These are phyloP conservation scores for Geum urbanum DNA, from an alignment of 306 rosid genomes.

Conservation along the genomic window DNA sequence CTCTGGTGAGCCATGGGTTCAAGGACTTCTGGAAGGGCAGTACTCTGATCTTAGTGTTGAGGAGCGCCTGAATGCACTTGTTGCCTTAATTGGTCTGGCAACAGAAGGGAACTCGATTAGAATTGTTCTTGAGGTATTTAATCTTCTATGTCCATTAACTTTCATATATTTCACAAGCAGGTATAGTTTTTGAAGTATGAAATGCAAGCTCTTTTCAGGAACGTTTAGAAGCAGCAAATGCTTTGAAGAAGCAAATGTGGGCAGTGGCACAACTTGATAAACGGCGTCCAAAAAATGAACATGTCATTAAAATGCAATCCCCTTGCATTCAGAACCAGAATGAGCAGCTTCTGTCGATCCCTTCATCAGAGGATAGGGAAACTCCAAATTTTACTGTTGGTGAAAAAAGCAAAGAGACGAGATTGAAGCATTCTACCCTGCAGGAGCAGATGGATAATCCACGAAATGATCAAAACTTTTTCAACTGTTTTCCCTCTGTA, in stretches of 20 bases:
- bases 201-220: constrained; percentile 47
- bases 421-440: constrained; percentile 23
- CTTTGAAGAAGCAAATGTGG: constrained; percentile 75
- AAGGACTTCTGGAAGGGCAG: constrained; percentile 69
- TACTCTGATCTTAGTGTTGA: constrained; percentile 74
- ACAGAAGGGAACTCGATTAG: constrained; percentile 71
- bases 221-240: constrained; percentile 76
- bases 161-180: constrained; percentile 2
- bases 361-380: constrained; percentile 35
- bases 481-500: constrained; percentile 37
- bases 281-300: constrained; percentile 58
- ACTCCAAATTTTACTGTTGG: constrained; percentile 31
- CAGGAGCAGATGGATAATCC: constrained; percentile 33
- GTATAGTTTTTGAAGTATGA: constrained; percentile 15
- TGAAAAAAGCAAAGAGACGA: constrained; percentile 31
- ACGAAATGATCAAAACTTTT: constrained; percentile 28
- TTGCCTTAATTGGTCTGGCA: constrained; percentile 56
- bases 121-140: constrained; percentile 55
- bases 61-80: constrained; percentile 70
- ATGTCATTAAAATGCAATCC: constrained; percentile 33
- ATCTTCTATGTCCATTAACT: constrained; percentile 6
- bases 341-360: constrained; percentile 31
- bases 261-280: constrained; percentile 65
- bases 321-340: constrained; percentile 33
- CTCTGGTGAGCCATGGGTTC: constrained; percentile 67